Conservation (phyloP, 768 basidiomycete species). For the Xanthoconium purpureum region DNA sequence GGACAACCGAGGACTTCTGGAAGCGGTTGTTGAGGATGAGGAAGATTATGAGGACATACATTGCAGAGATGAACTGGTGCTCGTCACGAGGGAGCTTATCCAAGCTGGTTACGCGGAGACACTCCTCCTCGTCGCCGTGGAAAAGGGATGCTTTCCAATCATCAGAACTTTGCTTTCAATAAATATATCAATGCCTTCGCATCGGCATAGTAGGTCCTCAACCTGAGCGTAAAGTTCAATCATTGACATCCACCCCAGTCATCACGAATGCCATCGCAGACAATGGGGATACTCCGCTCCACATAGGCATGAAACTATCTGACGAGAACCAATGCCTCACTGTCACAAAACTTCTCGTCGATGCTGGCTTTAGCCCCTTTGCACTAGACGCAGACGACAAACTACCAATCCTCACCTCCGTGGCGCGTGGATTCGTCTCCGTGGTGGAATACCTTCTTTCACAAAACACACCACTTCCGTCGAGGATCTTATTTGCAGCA, state of each 20-base stretch:
- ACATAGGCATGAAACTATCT: background rate
- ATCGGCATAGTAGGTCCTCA: background rate
- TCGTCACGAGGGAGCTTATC: background rate
- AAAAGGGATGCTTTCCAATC: background rate
- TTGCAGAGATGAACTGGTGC: background rate
- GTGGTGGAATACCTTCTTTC: background rate
- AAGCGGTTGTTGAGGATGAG: background rate
- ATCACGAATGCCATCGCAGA: background rate
- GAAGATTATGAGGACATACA: background rate
- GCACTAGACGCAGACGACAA: background rate
- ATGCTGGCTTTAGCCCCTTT: background rate
- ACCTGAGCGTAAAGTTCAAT: fast-evolving
- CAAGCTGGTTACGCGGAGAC: background rate
- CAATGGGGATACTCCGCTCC: constrained; percentile 10
- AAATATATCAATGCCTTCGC: background rate
- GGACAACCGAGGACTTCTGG: constrained; percentile 3
- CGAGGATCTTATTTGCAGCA: background rate
- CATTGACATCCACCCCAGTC: background rate
- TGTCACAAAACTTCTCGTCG: background rate
- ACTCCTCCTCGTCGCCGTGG: constrained; percentile 5
- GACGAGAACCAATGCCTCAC: constrained; percentile 4
- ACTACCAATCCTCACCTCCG: background rate
- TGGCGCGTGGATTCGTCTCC: background rate
- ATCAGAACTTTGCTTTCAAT: background rate
- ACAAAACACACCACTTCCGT: background rate